Percentiles rank a stretch among this genome's conserved stretches.
Evolutionary conservation across 176 grass and related monocot species (phyloP).

Genomic region (Zoysia japonica): DNA sequence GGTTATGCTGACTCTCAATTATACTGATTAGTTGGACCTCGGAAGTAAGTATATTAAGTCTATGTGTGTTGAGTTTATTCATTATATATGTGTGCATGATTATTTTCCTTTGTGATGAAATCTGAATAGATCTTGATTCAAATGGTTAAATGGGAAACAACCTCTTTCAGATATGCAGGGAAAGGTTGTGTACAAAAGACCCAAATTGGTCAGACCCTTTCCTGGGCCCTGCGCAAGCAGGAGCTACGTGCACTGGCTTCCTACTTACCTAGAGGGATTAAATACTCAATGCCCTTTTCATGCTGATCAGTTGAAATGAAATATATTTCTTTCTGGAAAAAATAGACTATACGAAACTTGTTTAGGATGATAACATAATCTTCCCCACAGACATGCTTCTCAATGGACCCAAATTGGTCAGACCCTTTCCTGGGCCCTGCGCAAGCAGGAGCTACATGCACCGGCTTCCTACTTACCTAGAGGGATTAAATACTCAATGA

Average conservation of each 20-base stretch:
- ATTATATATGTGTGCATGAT: background rate
- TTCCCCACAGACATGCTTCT: background rate
- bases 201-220: too few relatives aligned
- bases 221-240: too few relatives aligned
- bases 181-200: too few relatives aligned
- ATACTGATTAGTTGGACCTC: background rate
- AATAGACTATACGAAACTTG: background rate
- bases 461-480: background rate
- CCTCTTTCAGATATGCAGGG: too few relatives aligned
- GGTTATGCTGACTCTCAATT: background rate
- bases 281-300: background rate
- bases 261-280: background rate
- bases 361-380: constrained; percentile 4
- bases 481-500: background rate
- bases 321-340: background rate
- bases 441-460: too few relatives aligned
- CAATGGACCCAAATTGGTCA: background rate
- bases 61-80: constrained; percentile 6
- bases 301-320: constrained; percentile 19
- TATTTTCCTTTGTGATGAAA: constrained; percentile 14
- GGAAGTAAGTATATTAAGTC: background rate
- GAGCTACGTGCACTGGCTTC: too few relatives aligned
- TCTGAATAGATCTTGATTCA: background rate
- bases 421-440: too few relatives aligned
- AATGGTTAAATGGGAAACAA: background rate